phyloP scores from a whole-genome alignment of 441 rosid genomes.

The Adansonia grandidieri region DNA sequence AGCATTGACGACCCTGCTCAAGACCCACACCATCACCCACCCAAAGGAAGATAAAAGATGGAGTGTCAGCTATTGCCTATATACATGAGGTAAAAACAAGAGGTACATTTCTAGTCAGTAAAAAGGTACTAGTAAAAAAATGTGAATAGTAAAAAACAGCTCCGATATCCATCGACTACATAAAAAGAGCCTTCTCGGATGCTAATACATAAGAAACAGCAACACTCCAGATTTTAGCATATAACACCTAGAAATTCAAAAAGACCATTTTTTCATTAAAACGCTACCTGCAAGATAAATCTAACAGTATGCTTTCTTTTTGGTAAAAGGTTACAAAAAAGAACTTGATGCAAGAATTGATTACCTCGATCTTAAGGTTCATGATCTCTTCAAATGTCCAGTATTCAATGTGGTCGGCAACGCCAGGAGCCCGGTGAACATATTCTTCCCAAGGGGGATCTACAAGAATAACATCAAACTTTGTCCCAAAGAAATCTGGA shows the following conservation, averaged over 20 bases:
- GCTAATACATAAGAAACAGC: neutral
- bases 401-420: slow-evolving; percentile 95
- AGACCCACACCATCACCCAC: slow-evolving; percentile 99
- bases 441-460: slow-evolving; percentile 99
- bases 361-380: slow-evolving; percentile 95
- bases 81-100: slow-evolving; percentile 25
- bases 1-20: slow-evolving; percentile 98
- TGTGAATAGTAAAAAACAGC: neutral
- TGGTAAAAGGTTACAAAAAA: slow-evolving; percentile 19
- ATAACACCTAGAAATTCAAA: slow-evolving; percentile 10
- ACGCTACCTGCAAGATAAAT: neutral
- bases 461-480: slow-evolving; percentile 96
- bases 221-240: neutral
- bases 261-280: neutral
- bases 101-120: slow-evolving; percentile 19
- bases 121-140: neutral
- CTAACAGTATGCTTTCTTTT: slow-evolving; percentile 3
- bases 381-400: slow-evolving; percentile 96
- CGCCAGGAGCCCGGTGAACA: slow-evolving; percentile 99
- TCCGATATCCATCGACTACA: neutral
- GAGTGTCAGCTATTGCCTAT: slow-evolving; percentile 97
- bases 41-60: slow-evolving; percentile 98
- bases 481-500: slow-evolving; percentile 90
- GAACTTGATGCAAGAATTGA: slow-evolving; percentile 11
- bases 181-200: neutral